phyloP scores from a whole-genome alignment of 2,329 filamentous ascomycete species.

The Endocalyx cinctus region DNA sequence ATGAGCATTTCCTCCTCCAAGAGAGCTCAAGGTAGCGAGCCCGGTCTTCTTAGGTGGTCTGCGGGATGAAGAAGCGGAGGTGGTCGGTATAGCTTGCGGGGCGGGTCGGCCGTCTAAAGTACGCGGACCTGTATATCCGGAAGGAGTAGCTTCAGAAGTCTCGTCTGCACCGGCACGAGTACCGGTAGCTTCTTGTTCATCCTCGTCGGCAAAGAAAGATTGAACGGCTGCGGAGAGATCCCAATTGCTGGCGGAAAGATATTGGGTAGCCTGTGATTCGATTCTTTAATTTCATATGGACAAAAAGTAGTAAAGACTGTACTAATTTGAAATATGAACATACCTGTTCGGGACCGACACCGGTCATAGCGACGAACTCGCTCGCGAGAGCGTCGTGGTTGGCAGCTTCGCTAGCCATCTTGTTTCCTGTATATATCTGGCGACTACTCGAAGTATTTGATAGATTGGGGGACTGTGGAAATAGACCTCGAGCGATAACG shows the following conservation, averaged over 20 bases:
- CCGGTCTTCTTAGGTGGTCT: slow-evolving; percentile 51
- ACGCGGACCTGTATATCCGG: slow-evolving; percentile 54
- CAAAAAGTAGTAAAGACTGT: background rate
- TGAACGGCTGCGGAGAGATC: slow-evolving; percentile 59
- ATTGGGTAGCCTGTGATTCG: slow-evolving; percentile 55
- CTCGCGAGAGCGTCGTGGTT: slow-evolving; percentile 41
- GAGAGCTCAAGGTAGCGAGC: slow-evolving; percentile 56
- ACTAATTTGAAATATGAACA: slow-evolving; percentile 13
- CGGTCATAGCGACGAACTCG: slow-evolving; percentile 55
- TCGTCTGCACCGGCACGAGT: slow-evolving; percentile 36
- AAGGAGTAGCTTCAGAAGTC: slow-evolving; percentile 14
- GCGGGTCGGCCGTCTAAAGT: slow-evolving; percentile 61
- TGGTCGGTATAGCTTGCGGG: slow-evolving; percentile 33
- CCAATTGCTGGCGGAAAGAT: slow-evolving; percentile 63
- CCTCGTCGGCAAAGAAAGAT: slow-evolving; percentile 56
- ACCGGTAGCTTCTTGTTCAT: slow-evolving; percentile 42
- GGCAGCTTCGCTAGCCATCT: slow-evolving; percentile 30
- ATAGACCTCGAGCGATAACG: no score
- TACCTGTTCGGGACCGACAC: slow-evolving; percentile 36
- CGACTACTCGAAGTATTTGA: no score
- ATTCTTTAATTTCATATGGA: background rate
- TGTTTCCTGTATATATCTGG: slow-evolving; percentile 9
- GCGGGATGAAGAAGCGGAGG: slow-evolving; percentile 34
- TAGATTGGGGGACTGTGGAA: no score
- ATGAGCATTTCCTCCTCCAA: slow-evolving; percentile 44